phyloP scores from a whole-genome alignment of 768 basidiomycete species.

The Daedalea quercina region DNA sequence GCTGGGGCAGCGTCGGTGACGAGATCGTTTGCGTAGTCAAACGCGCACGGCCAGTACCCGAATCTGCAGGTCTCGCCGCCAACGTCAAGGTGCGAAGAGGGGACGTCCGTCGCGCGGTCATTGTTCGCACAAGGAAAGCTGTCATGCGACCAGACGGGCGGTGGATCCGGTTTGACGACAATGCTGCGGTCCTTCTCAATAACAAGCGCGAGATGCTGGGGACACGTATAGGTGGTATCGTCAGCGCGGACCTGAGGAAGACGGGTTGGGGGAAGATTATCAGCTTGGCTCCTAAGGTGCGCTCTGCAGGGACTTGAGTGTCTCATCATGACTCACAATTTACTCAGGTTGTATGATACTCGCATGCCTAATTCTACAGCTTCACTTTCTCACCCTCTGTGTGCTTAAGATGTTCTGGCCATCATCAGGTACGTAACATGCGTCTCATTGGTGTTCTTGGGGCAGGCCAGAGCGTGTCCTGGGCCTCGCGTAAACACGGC shows the following conservation, averaged over 20 bases:
- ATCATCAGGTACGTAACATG: no score
- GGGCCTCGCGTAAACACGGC: no score
- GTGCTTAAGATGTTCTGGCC: no score
- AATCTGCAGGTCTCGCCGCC: conserved; percentile 56
- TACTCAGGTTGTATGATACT: not conserved
- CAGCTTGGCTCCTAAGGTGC: conserved; percentile 84
- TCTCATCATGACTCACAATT: not conserved
- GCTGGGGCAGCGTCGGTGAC: conserved; percentile 90
- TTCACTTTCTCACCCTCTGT: no score
- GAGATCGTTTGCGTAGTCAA: conserved; percentile 96
- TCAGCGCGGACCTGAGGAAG: conserved; percentile 84
- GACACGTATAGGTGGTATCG: conserved; percentile 89
- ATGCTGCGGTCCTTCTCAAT: conserved; percentile 89
- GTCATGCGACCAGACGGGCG: conserved; percentile 86
- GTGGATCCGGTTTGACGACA: conserved; percentile 89
- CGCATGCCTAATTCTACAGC: not conserved
- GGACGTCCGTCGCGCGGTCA: conserved; percentile 92
- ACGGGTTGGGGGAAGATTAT: conserved; percentile 95
- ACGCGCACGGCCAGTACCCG: conserved; percentile 76
- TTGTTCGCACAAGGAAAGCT: conserved; percentile 87
- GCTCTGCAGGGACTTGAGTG: not conserved
- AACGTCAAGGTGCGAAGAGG: conserved; percentile 89
- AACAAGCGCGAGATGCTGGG: conserved; percentile 96
- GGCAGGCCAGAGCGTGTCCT: no score
- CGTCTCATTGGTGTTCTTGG: no score